Base-by-base conservation (phyloP, 371 early-diverging fungal species). In the Entomophthora muscae region DNA sequence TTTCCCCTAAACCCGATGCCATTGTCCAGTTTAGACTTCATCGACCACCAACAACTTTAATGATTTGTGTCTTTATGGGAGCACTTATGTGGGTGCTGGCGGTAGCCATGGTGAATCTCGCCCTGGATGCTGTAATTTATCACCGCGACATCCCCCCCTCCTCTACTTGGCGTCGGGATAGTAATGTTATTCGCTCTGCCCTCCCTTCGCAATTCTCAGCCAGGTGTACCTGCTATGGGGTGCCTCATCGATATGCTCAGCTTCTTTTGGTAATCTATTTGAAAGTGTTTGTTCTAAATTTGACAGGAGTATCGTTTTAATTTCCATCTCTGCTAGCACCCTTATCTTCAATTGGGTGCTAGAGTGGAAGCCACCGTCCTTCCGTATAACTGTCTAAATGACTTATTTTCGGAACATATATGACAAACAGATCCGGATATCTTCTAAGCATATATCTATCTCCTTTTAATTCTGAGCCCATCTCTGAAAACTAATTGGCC, bases 181-280 rank as follows among this genome's bases (percentile, higher is more conserved):
- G 66, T 73, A 0, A 66, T 75, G 7, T 65, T 74, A 61, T 69
- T 71, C 52, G 57, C 73, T 64, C 53, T 76, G 21, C 67, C 70
- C 56, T 67, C 72, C 13, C 64, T 70, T 52, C 10, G 70, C 51
- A 72, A 74, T 57, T 68, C 73, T 0, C 76, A 76, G 61, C 75
- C 75, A 1, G 73, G 75, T 23, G 71, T 73, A n/a, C 76, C 75
- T 1, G 68, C 69, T 1, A 71, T 76, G 17, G 76, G 76, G 51
- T 76, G 73, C 63, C 69, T 68, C 0, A 67, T 69, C 0, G 72
- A 72, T 66, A 67, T 72, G 2, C 33, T 67, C 2, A 69, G 70
- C 1, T 72, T 75, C 31, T 72, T 73, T 61, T 73, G 69, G 67
- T 59, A 53, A 53, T 10, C 26, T 53, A 3, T 23, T 10, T 53